These are phyloP conservation scores for Cladosporium sphaerospermum DNA, from an alignment of 2,329 filamentous ascomycete species.

Conservation along the genomic window DNA sequence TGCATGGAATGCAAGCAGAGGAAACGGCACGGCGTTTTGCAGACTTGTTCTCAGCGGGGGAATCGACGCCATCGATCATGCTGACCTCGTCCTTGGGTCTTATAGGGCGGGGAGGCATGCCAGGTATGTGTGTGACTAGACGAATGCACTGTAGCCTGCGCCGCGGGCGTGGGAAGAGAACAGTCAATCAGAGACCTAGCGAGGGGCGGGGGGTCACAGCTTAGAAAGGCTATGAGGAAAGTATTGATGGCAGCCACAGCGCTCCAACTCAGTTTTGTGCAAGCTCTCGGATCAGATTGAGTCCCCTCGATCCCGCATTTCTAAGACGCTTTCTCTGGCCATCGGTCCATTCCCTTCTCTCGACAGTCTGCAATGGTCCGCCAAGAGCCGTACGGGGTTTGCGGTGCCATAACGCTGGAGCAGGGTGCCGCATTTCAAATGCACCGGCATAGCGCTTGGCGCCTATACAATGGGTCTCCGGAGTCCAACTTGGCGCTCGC, in stretches of 20 bases:
- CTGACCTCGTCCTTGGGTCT: conserved; percentile 27
- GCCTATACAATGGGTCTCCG: conserved; percentile 1
- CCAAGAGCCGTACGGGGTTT: conserved; percentile 6
- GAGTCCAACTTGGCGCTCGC: conserved; percentile 2
- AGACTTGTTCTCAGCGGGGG: conserved; percentile 21
- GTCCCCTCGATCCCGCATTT: background rate
- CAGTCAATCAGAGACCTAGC: conserved; percentile 6
- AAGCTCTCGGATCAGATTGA: conserved; percentile 8
- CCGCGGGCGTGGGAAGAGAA: background rate
- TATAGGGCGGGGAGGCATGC: conserved; percentile 29
- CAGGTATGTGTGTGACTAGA: background rate
- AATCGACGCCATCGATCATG: conserved; percentile 20
- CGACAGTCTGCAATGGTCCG: background rate
- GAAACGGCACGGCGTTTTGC: conserved; percentile 33
- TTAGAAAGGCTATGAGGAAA: background rate
- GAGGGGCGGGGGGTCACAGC: background rate
- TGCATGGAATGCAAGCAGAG: conserved; percentile 44
- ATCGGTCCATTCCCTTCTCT: conserved; percentile 1
- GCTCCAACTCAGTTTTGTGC: conserved; percentile 8
- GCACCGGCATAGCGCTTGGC: conserved; percentile 1
- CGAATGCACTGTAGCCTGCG: background rate
- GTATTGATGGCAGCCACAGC: conserved; percentile 3
- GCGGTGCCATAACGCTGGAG: conserved; percentile 8
- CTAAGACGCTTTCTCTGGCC: conserved; percentile 3
- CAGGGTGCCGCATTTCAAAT: conserved; percentile 2